These are phyloP conservation scores for Debaryomycetaceae sp. DNA, from an alignment of 1,139 yeast species.

Conservation along the genomic window DNA sequence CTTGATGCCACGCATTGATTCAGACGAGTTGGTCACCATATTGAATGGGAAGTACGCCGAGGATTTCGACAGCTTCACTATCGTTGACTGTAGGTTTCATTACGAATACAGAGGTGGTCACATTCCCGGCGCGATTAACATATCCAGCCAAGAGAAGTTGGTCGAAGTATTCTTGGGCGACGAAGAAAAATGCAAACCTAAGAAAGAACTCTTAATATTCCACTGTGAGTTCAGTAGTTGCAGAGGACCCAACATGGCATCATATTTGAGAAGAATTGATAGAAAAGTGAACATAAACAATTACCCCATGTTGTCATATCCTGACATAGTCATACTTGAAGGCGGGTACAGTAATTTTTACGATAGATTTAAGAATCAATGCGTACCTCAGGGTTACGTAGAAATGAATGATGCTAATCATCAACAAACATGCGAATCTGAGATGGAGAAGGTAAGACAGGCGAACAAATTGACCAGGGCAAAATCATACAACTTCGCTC, in stretches of 20 bases:
- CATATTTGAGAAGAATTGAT: constrained; percentile 79
- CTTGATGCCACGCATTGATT: constrained; percentile 70
- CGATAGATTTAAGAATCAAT: constrained; percentile 48
- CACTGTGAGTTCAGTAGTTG: constrained; percentile 94
- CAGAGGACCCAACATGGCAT: constrained; percentile 91
- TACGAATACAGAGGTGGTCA: constrained; percentile 95
- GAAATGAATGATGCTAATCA: constrained; percentile 82
- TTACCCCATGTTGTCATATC: constrained; percentile 80
- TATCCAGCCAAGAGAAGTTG: constrained; percentile 66
- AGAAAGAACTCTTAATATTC: constrained; percentile 59
- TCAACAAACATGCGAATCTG: constrained; percentile 63
- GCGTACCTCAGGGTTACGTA: constrained; percentile 75
- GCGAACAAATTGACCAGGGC: constrained; percentile 50
- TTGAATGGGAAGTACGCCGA: constrained; percentile 53
- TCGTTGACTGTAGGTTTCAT: constrained; percentile 88
- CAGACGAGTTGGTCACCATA: constrained; percentile 59
- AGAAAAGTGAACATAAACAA: constrained; percentile 65
- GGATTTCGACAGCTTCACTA: constrained; percentile 55
- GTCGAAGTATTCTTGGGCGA: constrained; percentile 44
- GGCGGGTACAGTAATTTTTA: constrained; percentile 89
- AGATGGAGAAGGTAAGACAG: constrained; percentile 64
- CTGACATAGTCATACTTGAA: constrained; percentile 81
- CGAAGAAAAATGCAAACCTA: constrained; percentile 5
- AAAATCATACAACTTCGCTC: constrained; percentile 25
- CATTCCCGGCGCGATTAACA: constrained; percentile 75